A percentile compares a stretch with the other conserved stretches of the same genome.
These are phyloP conservation scores for Eucalyptus shirleyi DNA, from an alignment of 345 rosid genomes.

Conservation along the genomic window DNA sequence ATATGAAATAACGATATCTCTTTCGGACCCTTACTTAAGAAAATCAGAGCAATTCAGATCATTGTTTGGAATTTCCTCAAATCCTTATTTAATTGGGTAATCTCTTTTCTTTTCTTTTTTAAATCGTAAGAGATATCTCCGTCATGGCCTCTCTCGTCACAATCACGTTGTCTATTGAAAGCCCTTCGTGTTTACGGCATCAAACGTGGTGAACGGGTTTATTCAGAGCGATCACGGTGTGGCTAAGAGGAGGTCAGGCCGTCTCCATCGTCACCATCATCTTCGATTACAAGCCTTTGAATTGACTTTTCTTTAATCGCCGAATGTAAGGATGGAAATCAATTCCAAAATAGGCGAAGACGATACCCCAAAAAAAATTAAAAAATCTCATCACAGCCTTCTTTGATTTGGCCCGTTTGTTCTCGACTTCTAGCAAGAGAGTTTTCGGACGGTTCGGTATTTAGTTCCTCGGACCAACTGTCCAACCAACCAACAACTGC, in stretches of 20 bases:
- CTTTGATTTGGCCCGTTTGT: background rate
- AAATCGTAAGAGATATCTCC: background rate
- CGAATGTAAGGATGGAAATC: background rate
- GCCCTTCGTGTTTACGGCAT: background rate
- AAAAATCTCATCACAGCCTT: background rate
- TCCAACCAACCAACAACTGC: background rate
- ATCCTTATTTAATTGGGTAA: background rate
- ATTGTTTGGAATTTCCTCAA: no score
- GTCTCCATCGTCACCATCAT: background rate
- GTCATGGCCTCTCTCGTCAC: background rate
- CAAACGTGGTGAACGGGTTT: fast-evolving
- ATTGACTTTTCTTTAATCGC: background rate
- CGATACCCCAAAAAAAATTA: background rate
- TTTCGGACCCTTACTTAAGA: no score
- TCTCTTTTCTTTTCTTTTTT: background rate
- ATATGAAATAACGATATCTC: no score
- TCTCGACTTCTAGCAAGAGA: background rate
- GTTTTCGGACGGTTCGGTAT: background rate
- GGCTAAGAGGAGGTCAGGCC: background rate
- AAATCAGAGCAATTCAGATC: no score
- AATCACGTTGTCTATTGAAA: background rate
- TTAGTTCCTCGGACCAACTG: background rate
- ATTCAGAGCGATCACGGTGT: background rate
- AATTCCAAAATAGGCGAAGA: background rate
- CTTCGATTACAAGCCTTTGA: background rate